Conservation (phyloP, 202 grass and related monocot genomes). For the Saccharum hybrid region DNA sequence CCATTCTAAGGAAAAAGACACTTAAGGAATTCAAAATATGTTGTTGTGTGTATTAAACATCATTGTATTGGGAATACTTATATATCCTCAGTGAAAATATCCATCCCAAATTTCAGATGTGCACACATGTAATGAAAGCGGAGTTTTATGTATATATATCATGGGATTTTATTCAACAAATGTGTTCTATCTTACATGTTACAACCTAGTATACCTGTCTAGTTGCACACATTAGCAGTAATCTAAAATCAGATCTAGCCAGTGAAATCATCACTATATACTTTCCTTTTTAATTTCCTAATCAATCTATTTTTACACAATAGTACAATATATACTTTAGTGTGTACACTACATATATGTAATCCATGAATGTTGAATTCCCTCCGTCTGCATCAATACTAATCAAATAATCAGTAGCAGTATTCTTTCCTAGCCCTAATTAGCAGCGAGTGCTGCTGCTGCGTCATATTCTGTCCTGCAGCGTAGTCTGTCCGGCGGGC, state of each 20-base stretch:
- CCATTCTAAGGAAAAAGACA: not conserved
- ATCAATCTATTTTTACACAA: conserved; percentile 6
- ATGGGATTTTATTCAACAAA: not conserved
- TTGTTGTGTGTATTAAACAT: not conserved
- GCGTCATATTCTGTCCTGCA: conserved; percentile 36
- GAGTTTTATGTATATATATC: not conserved
- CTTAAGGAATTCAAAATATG: not conserved
- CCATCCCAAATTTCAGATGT: not conserved
- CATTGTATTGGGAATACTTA: not conserved
- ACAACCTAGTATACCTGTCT: not conserved
- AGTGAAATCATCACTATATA: not conserved
- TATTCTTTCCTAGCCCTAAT: conserved; percentile 33
- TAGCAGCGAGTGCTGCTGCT: not conserved
- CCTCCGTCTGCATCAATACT: not conserved
- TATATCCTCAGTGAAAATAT: not conserved
- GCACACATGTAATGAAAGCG: not conserved
- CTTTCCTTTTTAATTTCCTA: not conserved
- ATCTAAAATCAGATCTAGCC: conserved; percentile 34
- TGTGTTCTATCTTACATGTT: conserved; percentile 6
- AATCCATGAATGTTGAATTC: conserved; percentile 6
- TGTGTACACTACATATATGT: not conserved
- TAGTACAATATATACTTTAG: not conserved
- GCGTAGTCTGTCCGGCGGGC: conserved; percentile 21
- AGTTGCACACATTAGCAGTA: not conserved
- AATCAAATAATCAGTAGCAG: conserved; percentile 32